Base-by-base conservation (phyloP, 768 basidiomycete genomes). In the Tulasnella sp. region DNA sequence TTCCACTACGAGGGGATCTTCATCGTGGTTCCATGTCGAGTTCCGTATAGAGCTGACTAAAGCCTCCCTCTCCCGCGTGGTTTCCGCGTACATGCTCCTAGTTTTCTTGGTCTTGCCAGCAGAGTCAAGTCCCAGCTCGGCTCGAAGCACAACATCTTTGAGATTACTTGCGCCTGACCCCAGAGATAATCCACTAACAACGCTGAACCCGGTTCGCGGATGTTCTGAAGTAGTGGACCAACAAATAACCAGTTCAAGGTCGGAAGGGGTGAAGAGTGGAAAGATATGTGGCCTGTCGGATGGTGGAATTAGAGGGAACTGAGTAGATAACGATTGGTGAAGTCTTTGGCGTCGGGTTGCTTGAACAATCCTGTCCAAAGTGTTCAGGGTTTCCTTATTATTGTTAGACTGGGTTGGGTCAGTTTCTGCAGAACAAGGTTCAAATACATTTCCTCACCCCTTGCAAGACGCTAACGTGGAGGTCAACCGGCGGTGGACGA, bases 81-180 rank as follows among this genome's bases (percentile, higher is more conserved):
- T 97, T 84, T 98, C 94, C 29, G 93, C 94, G 81, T 94, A 98
- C 88, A 97, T 94, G 78, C 89, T 93, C 67, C 94, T 87, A 77
- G 90, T 92, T 31, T 67, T 76, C 38, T 73, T 64, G 5, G 29
- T 17, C 58, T 64, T 78, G 39, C 34, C 54, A 25, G 36, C 54
- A 4, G 40, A 72, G 40, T 86, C 86, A 82, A 93, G 92, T 14
- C 86, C 86, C 67, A 83, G 85, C 80, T 90, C 89, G 12, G 88
- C 87, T 25, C 87, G 85, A 69, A 88, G 85, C 6, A 95, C 86
- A 45, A 90, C 84, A 69, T 86, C 86, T 22, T 88, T 85, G 76
- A 97, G 84, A 17, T 88, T 83, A 14, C 89, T 92, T 81, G 93
- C 91, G 3, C 85, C 82, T 12, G 92, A 91, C 8, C 94, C 93